Evolutionary conservation across 2,329 filamentous ascomycete genomes (phyloP).

Genomic region (Fusarium graminum): DNA sequence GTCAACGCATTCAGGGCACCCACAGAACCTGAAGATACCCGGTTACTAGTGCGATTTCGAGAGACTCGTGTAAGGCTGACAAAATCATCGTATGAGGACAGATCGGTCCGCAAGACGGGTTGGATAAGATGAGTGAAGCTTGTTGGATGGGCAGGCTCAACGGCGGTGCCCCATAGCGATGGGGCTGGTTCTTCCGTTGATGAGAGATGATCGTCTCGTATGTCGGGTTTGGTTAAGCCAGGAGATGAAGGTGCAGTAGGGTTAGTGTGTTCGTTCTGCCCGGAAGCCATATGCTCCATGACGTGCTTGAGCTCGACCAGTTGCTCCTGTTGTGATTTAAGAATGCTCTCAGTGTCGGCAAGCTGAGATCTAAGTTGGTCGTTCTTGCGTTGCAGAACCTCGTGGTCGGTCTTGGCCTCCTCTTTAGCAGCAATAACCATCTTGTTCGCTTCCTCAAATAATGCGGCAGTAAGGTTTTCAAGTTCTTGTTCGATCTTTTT

Average conservation of each 20-base stretch:
- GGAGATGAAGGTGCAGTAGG: conserved; percentile 88
- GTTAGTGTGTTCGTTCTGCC: conserved; percentile 78
- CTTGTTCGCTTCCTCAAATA: conserved; percentile 99
- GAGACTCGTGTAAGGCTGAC: conserved; percentile 78
- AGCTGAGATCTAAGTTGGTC: conserved; percentile 89
- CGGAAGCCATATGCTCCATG: conserved; percentile 85
- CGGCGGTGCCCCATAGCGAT: conserved; percentile 50
- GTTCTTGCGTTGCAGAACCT: conserved; percentile 84
- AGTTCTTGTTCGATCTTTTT: conserved; percentile 92
- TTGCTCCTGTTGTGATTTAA: conserved; percentile 93
- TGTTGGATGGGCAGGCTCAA: conserved; percentile 67
- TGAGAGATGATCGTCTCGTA: conserved; percentile 60
- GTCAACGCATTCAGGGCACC: conserved; percentile 62
- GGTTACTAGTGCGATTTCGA: conserved; percentile 70
- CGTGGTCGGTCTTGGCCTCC: conserved; percentile 87
- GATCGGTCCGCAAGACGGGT: conserved; percentile 84
- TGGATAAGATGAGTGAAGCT: conserved; percentile 87
- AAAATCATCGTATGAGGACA: conserved; percentile 88
- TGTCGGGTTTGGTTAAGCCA: conserved; percentile 77
- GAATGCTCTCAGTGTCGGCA: conserved; percentile 84
- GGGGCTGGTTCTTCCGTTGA: conserved; percentile 52
- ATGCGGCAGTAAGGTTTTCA: conserved; percentile 86
- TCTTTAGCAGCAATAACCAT: conserved; percentile 94
- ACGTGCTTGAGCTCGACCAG: conserved; percentile 90
- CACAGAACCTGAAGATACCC: conserved; percentile 78